These are phyloP conservation scores for Parasitella parasitica DNA, from an alignment of 371 early-diverging fungal species.

Conservation along the genomic window DNA sequence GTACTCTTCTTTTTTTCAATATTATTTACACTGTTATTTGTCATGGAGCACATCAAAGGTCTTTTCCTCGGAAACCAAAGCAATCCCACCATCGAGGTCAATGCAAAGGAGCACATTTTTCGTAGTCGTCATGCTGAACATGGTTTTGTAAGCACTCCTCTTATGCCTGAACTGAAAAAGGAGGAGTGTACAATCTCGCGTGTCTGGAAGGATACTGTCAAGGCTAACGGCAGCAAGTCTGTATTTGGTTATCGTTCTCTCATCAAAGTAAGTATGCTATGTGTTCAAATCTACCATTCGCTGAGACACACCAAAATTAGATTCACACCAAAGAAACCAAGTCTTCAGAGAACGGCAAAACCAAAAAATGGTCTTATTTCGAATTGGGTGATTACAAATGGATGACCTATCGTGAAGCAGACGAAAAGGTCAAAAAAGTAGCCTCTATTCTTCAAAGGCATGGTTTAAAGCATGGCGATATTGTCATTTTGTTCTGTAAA, in stretches of 20 bases:
- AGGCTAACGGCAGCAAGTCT: constrained; percentile 38
- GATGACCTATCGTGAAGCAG: constrained; percentile 46
- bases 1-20: neutral
- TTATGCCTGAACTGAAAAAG: constrained; percentile 36
- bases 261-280: constrained; percentile 51
- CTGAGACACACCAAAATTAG: constrained; percentile 23
- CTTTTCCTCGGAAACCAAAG: constrained; percentile 30
- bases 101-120: constrained; percentile 49
- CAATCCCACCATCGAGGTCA: constrained; percentile 42
- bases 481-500: constrained; percentile 62
- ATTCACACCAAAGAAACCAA: constrained; percentile 42
- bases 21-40: neutral
- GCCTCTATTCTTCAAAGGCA: constrained; percentile 39
- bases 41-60: constrained; percentile 23
- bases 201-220: constrained; percentile 44
- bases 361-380: constrained; percentile 57
- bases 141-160: constrained; percentile 44
- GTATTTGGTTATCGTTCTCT: constrained; percentile 52
- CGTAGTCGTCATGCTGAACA: constrained; percentile 42
- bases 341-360: constrained; percentile 29
- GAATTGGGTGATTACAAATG: constrained; percentile 59
- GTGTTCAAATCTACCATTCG: too few relatives aligned
- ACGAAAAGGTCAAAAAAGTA: constrained; percentile 35
- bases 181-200: constrained; percentile 41
- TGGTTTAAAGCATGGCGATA: constrained; percentile 43